phyloP scores from a whole-genome alignment of 164 flowering plant species.

The Stephania cephalantha region DNA sequence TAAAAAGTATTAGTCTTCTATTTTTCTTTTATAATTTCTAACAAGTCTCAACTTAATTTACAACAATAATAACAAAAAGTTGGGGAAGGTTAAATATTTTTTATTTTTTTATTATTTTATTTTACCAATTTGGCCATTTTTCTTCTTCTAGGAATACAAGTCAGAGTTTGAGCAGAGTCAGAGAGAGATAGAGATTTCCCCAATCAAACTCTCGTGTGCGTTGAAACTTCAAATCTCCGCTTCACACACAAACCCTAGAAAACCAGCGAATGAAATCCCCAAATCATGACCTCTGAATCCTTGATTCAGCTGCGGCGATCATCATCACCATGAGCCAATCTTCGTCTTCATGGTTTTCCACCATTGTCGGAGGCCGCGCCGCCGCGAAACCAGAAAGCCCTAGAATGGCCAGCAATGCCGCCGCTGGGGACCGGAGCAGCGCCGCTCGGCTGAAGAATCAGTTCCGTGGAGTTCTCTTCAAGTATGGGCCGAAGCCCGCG shows the following conservation, averaged over 20 bases:
- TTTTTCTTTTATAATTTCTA: no score
- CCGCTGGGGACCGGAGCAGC: conserved; percentile 26
- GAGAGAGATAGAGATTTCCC: background rate
- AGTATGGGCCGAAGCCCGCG: conserved; percentile 68
- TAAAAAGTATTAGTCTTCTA: no score
- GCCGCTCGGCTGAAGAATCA: conserved; percentile 53
- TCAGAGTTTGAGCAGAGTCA: background rate
- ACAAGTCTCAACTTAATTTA: no score
- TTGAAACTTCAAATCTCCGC: background rate
- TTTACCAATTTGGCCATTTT: no score
- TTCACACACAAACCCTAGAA: background rate
- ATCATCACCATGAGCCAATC: conserved; percentile 23
- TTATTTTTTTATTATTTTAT: no score
- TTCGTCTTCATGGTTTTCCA: conserved; percentile 68
- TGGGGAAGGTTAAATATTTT: no score
- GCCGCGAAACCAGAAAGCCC: conserved; percentile 25
- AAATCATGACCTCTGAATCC: background rate
- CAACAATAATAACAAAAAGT: no score
- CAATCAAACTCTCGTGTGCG: background rate
- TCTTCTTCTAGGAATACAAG: background rate
- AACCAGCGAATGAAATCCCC: background rate
- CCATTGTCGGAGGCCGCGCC: conserved; percentile 60
- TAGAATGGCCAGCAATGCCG: conserved; percentile 26
- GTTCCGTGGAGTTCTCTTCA: conserved; percentile 73
- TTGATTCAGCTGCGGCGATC: background rate